Evolutionary conservation across 768 basidiomycete species (phyloP).

Genomic region (Collybia sp.): DNA sequence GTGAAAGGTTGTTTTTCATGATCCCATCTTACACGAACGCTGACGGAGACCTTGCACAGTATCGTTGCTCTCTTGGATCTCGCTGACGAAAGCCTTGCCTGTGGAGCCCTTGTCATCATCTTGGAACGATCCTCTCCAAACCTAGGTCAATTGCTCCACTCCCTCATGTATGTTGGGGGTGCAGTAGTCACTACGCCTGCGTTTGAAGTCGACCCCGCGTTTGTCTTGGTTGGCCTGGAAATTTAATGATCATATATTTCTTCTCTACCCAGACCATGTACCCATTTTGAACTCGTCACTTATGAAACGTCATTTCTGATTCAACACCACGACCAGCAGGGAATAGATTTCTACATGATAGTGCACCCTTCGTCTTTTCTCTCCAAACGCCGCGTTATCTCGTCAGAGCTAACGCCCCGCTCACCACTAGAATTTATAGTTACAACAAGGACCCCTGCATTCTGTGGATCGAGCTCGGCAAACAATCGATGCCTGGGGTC

Average conservation of each 20-base stretch:
- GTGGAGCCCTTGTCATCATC: conserved; percentile 74
- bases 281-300: too few species aligned
- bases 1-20: conserved; percentile 54
- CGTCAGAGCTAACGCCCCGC: conserved; percentile 47
- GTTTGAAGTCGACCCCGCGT: conserved; percentile 70
- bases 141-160: conserved; percentile 75
- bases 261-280: too few species aligned
- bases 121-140: conserved; percentile 70
- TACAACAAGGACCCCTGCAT: conserved; percentile 83
- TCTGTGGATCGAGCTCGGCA: conserved; percentile 73
- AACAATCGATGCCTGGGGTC: conserved; percentile 59
- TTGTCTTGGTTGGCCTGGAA: conserved; percentile 83
- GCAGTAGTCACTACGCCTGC: conserved; percentile 78
- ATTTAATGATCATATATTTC: conserved; percentile 34
- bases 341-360: conserved; percentile 52
- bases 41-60: conserved; percentile 32
- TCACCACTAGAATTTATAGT: conserved; percentile 42
- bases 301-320: too few species aligned
- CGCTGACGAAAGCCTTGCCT: conserved; percentile 79
- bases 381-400: conserved; percentile 52
- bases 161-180: conserved; percentile 91
- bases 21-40: not conserved
- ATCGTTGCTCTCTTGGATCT: conserved; percentile 85
- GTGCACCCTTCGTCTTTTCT: conserved; percentile 52
- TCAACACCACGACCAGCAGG: too few species aligned